A percentile compares a stretch with the other conserved stretches of the same genome.
Evolutionary conservation across 164 flowering plant genomes (phyloP).

Genomic region (Kingdonia uniflora): DNA sequence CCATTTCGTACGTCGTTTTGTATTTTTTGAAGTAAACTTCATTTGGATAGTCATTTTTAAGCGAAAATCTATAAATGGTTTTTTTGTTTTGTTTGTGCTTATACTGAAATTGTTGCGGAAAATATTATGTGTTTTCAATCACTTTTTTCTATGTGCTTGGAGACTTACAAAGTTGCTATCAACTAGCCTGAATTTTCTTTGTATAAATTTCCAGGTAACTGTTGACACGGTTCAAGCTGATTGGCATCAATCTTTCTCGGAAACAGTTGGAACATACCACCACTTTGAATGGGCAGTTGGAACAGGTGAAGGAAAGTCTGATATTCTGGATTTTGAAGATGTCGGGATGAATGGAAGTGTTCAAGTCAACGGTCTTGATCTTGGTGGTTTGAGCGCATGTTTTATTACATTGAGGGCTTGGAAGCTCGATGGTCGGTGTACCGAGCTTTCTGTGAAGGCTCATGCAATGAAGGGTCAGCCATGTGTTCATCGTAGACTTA

Average conservation of each 20-base stretch:
- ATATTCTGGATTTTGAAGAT: slow-evolving; percentile 83
- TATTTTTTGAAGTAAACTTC: no score
- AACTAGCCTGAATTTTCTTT: slow-evolving; percentile 6
- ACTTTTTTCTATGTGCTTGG: no score
- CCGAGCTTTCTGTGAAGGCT: slow-evolving; percentile 86
- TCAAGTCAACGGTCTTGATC: slow-evolving; percentile 68
- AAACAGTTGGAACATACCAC: slow-evolving; percentile 64
- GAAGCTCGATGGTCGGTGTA: slow-evolving; percentile 84
- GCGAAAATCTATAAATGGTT: no score
- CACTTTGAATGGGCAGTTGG: slow-evolving; percentile 99
- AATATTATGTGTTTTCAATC: no score
- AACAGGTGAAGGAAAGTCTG: slow-evolving; percentile 89
- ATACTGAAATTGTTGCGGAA: no score
- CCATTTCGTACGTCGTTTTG: no score
- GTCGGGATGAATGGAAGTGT: slow-evolving; percentile 79
- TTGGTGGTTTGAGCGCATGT: slow-evolving; percentile 64
- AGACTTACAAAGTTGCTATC: neutral
- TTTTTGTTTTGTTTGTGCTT: no score
- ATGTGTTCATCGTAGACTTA: slow-evolving; percentile 91
- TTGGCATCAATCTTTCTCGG: slow-evolving; percentile 81
- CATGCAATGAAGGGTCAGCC: slow-evolving; percentile 90
- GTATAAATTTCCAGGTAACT: slow-evolving; percentile 60
- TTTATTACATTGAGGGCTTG: slow-evolving; percentile 88
- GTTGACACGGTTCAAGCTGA: slow-evolving; percentile 64
- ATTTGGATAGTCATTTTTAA: no score